Conservation (phyloP, 129 eudicot genomes). For the Rutidosis leptorrhynchoides region DNA sequence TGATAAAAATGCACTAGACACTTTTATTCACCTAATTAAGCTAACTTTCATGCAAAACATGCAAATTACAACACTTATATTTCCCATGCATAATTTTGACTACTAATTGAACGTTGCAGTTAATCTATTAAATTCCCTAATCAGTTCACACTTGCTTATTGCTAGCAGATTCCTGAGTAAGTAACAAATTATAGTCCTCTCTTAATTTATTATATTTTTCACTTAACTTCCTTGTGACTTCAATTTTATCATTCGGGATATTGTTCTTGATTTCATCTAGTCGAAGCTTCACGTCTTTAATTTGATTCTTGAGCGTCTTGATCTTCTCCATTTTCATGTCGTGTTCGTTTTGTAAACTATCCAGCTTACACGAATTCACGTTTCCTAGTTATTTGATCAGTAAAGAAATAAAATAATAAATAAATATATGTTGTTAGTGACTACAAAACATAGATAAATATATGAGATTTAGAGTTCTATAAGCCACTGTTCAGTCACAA, state of each 20-base stretch:
- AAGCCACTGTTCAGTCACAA: too few relatives aligned
- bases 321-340: slow-evolving; percentile 30
- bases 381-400: slow-evolving; percentile 8
- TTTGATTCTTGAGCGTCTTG: slow-evolving; percentile 35
- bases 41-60: background rate
- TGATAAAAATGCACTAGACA: too few relatives aligned
- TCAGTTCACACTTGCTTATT: slow-evolving; percentile 11
- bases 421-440: background rate
- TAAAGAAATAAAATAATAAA: slow-evolving; percentile 8
- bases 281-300: slow-evolving; percentile 21
- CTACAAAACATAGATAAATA: background rate
- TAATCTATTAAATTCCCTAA: background rate
- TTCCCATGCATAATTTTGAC: background rate
- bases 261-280: slow-evolving; percentile 28
- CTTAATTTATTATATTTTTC: slow-evolving; percentile 34
- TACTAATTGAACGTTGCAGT: background rate
- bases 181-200: slow-evolving; percentile 34
- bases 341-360: slow-evolving; percentile 27
- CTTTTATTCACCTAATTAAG: background rate
- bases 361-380: slow-evolving; percentile 20
- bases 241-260: slow-evolving; percentile 18
- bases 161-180: slow-evolving; percentile 33
- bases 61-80: background rate
- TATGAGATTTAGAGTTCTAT: background rate
- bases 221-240: slow-evolving; percentile 25